Conservation (phyloP, 139 green algal genomes). For the Limnomonas spitsbergensis region DNA sequence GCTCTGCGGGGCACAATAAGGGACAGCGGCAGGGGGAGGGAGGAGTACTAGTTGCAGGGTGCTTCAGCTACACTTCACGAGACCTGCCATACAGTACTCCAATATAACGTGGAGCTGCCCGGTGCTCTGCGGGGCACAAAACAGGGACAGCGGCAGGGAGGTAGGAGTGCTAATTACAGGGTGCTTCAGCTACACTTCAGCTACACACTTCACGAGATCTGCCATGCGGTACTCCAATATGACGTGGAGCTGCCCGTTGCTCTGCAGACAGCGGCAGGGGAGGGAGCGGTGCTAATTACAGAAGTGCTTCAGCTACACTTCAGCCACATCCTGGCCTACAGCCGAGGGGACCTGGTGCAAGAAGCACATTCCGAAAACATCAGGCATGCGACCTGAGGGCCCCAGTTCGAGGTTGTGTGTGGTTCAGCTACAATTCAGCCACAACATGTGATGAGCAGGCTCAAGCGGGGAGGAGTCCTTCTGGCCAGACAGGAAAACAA, state of each 20-base stretch:
- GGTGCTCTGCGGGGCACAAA: constrained; percentile 13
- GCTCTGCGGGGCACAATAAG: background rate
- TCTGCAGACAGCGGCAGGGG: background rate
- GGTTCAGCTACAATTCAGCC: constrained; percentile 23
- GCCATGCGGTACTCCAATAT: constrained; percentile 42
- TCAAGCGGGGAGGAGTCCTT: no score
- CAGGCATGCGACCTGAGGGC: background rate
- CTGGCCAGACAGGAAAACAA: no score
- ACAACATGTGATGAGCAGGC: no score
- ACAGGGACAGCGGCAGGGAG: no score
- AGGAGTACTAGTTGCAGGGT: background rate
- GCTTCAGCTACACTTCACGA: constrained; percentile 14
- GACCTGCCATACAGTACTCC: constrained; percentile 38
- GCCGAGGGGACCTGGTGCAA: no score
- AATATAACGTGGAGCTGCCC: constrained; percentile 43
- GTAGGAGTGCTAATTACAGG: no score
- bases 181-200: no score
- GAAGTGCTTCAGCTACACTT: background rate
- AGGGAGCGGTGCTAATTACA: background rate
- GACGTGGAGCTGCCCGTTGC: constrained; percentile 36
- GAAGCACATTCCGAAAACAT: background rate
- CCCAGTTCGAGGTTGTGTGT: no score
- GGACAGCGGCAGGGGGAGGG: background rate
- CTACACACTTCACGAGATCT: constrained; percentile 47
- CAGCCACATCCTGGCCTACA: no score